phyloP scores from a whole-genome alignment of 352 stramenopile species.

The Pythium apleroticum region DNA sequence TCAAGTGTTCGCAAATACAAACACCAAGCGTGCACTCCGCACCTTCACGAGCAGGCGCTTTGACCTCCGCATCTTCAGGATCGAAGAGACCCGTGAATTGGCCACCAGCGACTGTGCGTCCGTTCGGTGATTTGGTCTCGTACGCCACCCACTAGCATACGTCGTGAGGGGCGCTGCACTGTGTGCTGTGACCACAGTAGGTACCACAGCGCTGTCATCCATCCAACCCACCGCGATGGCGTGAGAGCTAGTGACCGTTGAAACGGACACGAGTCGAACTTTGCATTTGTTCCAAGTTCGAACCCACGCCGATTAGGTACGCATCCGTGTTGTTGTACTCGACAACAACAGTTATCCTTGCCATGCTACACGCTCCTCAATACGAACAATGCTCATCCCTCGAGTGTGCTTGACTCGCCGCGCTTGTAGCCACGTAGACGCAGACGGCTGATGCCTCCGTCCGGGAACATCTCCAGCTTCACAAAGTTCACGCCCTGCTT shows the following conservation, averaged over 20 bases:
- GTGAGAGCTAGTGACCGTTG: neutral
- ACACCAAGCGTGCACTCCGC: neutral
- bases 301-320: neutral
- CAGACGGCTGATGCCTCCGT: conserved; percentile 92
- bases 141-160: too few relatives aligned
- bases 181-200: too few relatives aligned
- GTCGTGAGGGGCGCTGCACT: too few relatives aligned
- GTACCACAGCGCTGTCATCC: neutral
- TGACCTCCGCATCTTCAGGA: neutral
- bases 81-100: neutral
- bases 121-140: too few relatives aligned
- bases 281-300: neutral
- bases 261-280: neutral
- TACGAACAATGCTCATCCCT: too few relatives aligned
- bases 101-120: too few relatives aligned
- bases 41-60: too few relatives aligned
- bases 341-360: neutral
- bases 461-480: conserved; percentile 92
- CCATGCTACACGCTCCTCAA: neutral
- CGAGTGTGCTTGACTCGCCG: neutral
- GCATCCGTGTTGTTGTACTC: neutral
- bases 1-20: neutral
- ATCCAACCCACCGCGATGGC: neutral
- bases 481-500: conserved; percentile 85
- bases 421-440: conserved; percentile 81